Percentiles rank a stretch among this genome's conserved stretches.
Evolutionary conservation across 192 early-diverging fungal species (phyloP).

Genomic region (Paraglomus occultum): DNA sequence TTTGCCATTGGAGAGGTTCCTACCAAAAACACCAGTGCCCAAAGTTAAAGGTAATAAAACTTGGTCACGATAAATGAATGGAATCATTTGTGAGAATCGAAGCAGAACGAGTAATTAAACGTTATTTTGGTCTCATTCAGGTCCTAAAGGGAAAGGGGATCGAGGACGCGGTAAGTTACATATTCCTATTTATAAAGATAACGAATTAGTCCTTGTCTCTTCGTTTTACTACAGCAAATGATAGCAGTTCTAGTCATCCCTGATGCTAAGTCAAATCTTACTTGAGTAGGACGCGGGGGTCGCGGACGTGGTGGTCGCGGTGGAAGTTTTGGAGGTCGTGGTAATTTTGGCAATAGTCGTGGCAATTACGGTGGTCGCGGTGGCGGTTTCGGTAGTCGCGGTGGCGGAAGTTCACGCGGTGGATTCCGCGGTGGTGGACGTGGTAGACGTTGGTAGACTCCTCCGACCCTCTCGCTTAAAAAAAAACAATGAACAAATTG

Average conservation of each 20-base stretch:
- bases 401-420: conserved; percentile 51
- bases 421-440: conserved; percentile 29
- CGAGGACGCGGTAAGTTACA: conserved; percentile 45
- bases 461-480: no score
- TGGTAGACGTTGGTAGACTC: background rate
- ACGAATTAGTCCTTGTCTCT: conserved; percentile 3
- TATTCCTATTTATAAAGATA: conserved; percentile 6
- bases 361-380: conserved; percentile 43
- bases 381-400: conserved; percentile 48
- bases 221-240: background rate
- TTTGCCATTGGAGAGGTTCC: conserved; percentile 92
- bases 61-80: background rate
- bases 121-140: conserved; percentile 36
- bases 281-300: conserved; percentile 35
- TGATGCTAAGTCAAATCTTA: no score
- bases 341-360: conserved; percentile 50
- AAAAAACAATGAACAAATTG: no score
- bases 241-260: no score
- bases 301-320: conserved; percentile 48
- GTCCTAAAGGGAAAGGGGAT: conserved; percentile 57
- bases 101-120: conserved; percentile 14
- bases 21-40: conserved; percentile 86
- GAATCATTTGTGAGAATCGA: background rate
- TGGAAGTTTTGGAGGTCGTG: conserved; percentile 50
- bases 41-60: conserved; percentile 54